These are phyloP conservation scores for Fusarium paranaense DNA, from an alignment of 2,329 filamentous ascomycete genomes.

Conservation along the genomic window DNA sequence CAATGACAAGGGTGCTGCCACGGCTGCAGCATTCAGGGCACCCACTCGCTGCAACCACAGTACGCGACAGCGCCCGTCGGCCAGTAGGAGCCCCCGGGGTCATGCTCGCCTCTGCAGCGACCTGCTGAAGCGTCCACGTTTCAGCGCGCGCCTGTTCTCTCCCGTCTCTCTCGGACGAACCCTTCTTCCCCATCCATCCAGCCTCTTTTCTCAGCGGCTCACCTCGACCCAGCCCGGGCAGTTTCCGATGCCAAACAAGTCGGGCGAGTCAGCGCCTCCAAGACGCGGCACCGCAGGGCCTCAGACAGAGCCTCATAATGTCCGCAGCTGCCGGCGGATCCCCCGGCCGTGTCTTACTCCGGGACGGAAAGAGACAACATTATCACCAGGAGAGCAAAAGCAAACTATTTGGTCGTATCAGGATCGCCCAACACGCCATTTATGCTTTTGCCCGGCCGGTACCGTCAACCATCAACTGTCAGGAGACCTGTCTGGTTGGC, in stretches of 20 bases:
- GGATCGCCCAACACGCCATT: not conserved
- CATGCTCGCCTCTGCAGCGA: not conserved
- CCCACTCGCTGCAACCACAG: constrained; percentile 15
- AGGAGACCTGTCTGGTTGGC: constrained; percentile 12
- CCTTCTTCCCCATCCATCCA: constrained; percentile 7
- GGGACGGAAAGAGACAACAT: not conserved
- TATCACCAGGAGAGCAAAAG: constrained; percentile 22
- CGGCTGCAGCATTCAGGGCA: constrained; percentile 19
- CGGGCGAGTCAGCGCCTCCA: not conserved
- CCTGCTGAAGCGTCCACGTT: constrained; percentile 18
- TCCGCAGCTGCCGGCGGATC: not conserved
- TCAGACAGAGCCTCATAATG: constrained; percentile 4
- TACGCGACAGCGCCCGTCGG: constrained; percentile 2
- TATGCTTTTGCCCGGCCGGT: constrained; percentile 7
- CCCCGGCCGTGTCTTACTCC: not conserved
- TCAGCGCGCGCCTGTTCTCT: constrained; percentile 13
- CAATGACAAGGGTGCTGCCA: constrained; percentile 6
- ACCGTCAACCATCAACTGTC: constrained; percentile 1
- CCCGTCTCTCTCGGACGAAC: constrained; percentile 30
- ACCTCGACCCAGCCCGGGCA: not conserved
- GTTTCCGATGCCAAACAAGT: not conserved
- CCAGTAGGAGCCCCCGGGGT: constrained; percentile 22
- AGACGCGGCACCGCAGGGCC: not conserved
- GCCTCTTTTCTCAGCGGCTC: constrained; percentile 1
- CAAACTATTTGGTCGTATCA: constrained; percentile 9